Percentiles rank a stretch among this genome's conserved stretches.
Evolutionary conservation across 768 basidiomycete species (phyloP).

Genomic region (Mrakia frigida): DNA sequence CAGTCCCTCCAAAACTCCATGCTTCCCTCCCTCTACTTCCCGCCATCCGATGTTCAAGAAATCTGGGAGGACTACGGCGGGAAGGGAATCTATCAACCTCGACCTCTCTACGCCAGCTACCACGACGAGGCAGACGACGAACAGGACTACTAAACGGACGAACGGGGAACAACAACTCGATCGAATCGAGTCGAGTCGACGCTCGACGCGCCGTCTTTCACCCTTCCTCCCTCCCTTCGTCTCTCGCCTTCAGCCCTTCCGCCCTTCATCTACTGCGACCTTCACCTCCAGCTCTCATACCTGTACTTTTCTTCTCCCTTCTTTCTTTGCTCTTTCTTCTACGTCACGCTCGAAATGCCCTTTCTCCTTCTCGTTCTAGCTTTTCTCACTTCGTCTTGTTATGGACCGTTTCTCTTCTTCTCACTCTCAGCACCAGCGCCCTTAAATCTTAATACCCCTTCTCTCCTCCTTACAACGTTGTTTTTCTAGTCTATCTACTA

Average conservation of each 20-base stretch:
- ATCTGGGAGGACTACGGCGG: not conserved
- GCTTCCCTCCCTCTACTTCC: constrained; percentile 6
- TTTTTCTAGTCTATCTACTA: too few relatives aligned
- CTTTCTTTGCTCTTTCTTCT: not conserved
- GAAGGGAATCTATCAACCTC: not conserved
- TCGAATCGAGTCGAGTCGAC: too few relatives aligned
- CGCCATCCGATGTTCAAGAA: not conserved
- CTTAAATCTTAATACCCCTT: too few relatives aligned
- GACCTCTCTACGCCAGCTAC: not conserved
- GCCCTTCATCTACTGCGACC: not conserved
- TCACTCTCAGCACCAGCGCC: too few relatives aligned
- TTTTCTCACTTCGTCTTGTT: too few relatives aligned
- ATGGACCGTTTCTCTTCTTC: too few relatives aligned
- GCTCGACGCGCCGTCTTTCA: not conserved
- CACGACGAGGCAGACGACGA: not conserved
- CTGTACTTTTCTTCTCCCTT: not conserved
- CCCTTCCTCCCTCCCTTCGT: not conserved
- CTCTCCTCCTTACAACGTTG: too few relatives aligned
- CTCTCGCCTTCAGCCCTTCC: not conserved
- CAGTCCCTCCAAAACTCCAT: constrained; percentile 19
- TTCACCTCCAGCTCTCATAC: not conserved
- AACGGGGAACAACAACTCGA: too few relatives aligned
- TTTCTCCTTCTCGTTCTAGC: not conserved
- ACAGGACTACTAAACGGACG: not conserved
- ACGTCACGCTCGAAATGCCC: not conserved